Evolutionary conservation across 1,284 basidiomycete genomes (phyloP).

Genomic region (Farysia itapuensis): DNA sequence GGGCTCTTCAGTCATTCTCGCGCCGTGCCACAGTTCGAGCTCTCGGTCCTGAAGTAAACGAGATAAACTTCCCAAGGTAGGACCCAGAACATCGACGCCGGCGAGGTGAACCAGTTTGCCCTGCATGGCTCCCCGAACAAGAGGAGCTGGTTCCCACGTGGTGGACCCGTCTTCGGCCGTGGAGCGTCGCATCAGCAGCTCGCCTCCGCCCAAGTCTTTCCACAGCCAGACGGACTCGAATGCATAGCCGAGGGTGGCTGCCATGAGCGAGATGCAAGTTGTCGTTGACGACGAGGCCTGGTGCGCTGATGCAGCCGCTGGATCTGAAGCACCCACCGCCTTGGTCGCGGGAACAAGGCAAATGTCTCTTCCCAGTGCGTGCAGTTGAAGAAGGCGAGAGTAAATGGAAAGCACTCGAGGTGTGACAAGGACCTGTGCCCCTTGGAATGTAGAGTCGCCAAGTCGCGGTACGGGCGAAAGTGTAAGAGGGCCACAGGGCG

Average conservation of each 20-base stretch:
- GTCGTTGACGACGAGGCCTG: constrained; percentile 60
- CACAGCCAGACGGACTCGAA: constrained; percentile 60
- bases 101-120: constrained; percentile 60
- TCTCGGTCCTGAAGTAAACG: constrained; percentile 56
- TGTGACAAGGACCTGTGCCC: constrained; percentile 45
- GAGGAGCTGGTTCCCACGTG: constrained; percentile 55
- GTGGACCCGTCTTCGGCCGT: constrained; percentile 54
- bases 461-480: constrained; percentile 43
- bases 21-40: constrained; percentile 56
- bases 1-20: constrained; percentile 31
- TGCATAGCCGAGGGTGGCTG: constrained; percentile 57
- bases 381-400: constrained; percentile 58
- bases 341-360: constrained; percentile 49
- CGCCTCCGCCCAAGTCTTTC: constrained; percentile 60
- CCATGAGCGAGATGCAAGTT: constrained; percentile 58
- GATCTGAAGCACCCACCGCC: constrained; percentile 10
- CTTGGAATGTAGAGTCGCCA: constrained; percentile 11
- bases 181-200: constrained; percentile 57
- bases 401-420: constrained; percentile 56
- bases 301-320: constrained; percentile 25
- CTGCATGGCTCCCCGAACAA: constrained; percentile 55
- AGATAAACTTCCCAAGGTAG: constrained; percentile 54
- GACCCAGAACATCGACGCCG: constrained; percentile 60
- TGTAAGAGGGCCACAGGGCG: constrained; percentile 46
- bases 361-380: constrained; percentile 55